These are phyloP conservation scores for Fusarium chuoi DNA, from an alignment of 2,329 filamentous ascomycete species.

Conservation along the genomic window DNA sequence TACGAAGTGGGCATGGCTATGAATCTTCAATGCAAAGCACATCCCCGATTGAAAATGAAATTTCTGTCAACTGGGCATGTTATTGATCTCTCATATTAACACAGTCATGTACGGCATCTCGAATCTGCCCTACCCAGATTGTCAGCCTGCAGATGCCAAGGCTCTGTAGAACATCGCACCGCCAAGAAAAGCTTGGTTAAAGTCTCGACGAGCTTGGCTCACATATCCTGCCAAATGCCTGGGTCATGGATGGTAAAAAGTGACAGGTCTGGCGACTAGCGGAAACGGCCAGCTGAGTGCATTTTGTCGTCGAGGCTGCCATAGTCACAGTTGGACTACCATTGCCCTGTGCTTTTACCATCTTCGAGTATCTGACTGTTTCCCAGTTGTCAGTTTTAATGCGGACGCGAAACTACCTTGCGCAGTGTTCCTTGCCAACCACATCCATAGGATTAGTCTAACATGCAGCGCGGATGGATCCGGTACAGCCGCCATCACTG, in stretches of 20 bases:
- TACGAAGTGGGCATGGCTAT: background rate
- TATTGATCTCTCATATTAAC: background rate
- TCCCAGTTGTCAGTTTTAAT: background rate
- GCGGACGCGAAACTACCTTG: background rate
- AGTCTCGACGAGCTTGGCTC: constrained; percentile 40
- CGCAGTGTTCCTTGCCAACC: constrained; percentile 7
- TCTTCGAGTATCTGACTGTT: background rate
- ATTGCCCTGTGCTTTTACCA: background rate
- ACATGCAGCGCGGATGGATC: constrained; percentile 24
- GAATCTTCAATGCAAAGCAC: background rate
- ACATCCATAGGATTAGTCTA: constrained; percentile 3
- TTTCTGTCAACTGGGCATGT: background rate
- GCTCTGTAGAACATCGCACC: constrained; percentile 32
- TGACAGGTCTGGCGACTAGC: constrained; percentile 1
- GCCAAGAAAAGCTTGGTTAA: constrained; percentile 48
- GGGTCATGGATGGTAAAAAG: constrained; percentile 14
- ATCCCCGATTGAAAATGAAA: background rate
- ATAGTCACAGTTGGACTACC: background rate
- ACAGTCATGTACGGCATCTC: background rate
- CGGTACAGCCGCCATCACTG: constrained; percentile 23
- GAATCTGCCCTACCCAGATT: constrained; percentile 28
- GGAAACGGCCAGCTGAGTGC: constrained; percentile 12
- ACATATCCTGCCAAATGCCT: constrained; percentile 27
- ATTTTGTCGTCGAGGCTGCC: background rate
- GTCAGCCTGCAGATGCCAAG: constrained; percentile 42